These are phyloP conservation scores for Mortierella sp. DNA, from an alignment of 371 early-diverging fungal species.

Conservation along the genomic window DNA sequence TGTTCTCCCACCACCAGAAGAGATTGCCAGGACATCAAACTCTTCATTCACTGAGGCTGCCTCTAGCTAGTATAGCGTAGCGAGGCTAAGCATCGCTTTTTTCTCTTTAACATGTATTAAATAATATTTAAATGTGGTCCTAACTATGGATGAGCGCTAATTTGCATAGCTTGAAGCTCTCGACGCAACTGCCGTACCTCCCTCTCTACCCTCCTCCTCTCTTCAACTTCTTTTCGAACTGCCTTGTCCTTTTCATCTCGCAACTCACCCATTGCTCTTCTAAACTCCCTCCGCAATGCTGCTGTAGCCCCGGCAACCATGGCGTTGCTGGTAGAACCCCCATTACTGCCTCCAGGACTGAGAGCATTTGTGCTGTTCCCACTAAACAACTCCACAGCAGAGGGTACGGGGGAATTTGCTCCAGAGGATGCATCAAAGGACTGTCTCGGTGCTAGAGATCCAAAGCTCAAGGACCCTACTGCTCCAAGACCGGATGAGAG, in stretches of 20 bases:
- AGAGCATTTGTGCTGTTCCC: slow-evolving; percentile 3
- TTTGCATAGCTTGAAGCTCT: slow-evolving; percentile 51
- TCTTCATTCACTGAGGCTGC: neutral
- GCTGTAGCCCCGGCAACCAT: slow-evolving; percentile 54
- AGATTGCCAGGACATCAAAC: slow-evolving; percentile 16
- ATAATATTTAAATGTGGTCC: neutral
- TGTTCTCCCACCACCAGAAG: slow-evolving; percentile 46
- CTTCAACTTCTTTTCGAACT: slow-evolving; percentile 59
- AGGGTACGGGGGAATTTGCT: slow-evolving; percentile 10
- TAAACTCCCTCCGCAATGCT: slow-evolving; percentile 68
- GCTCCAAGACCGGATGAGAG: slow-evolving; percentile 19
- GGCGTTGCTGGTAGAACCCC: slow-evolving; percentile 1
- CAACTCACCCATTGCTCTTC: slow-evolving; percentile 64
- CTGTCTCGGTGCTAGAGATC: slow-evolving; percentile 11
- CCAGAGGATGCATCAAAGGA: slow-evolving; percentile 9
- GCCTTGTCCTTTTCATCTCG: slow-evolving; percentile 62
- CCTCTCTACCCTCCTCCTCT: slow-evolving; percentile 58
- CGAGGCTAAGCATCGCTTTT: no score
- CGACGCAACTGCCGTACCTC: slow-evolving; percentile 60
- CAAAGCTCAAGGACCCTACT: slow-evolving; percentile 26
- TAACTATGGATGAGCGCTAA: neutral
- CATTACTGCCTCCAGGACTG: neutral
- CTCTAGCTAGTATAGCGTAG: neutral
- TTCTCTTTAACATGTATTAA: neutral
- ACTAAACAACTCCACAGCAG: slow-evolving; percentile 12